Base-by-base conservation (phyloP, 2,329 filamentous ascomycete species). In the Apiospora malaysiana region DNA sequence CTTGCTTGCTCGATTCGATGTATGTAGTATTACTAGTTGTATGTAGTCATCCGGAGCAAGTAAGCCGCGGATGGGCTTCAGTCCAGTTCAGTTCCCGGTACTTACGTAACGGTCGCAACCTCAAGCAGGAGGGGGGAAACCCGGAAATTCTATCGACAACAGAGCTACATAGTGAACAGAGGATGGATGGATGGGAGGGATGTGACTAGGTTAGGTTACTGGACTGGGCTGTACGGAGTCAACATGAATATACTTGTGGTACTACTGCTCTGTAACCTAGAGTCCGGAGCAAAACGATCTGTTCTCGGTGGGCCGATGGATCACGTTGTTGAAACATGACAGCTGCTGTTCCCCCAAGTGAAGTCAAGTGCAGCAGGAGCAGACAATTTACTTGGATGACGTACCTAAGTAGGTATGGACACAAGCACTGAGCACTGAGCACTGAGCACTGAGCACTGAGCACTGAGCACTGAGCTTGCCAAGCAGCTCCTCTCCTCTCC, bases 321-420 rank as follows among this genome's bases (percentile, higher is more conserved):
- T 59, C 51, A 59, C 51, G 51, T 59, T 37, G 27, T 59, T 56
- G 49, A 56, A 56, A 56, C 49, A 56, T 56, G 49, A 56, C 49
- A 56, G 23, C 49, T 56, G 49, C 49, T 32, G 18, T 37, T 37
- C 27, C n/a, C 14, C 6, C 25, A 23, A 51, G 6, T n/a, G n/a
- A n/a, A n/a, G n/a, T n/a, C n/a, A n/a, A n/a, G n/a, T n/a, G n/a
- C n/a, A n/a, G 51, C 51, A 10, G 9, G n/a, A 23, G 25, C 47
- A 23, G n/a, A 49, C 46, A 49, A n/a, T 56, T 56, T 56, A 25
- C 27, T 59, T 63, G 27, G 9, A 63, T 63, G 56, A 63, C 56
- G 56, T 63, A n/a, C n/a, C n/a, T n/a, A n/a, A n/a, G n/a, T n/a
- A n/a, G n/a, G n/a, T n/a, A 63, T 37, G 27, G 47, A 51, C 47